Evolutionary conservation across 2,329 filamentous ascomycete species (phyloP), one percentile per base, ranked within the genome.

Genomic region (Penicillium sclerotiorum): DNA sequence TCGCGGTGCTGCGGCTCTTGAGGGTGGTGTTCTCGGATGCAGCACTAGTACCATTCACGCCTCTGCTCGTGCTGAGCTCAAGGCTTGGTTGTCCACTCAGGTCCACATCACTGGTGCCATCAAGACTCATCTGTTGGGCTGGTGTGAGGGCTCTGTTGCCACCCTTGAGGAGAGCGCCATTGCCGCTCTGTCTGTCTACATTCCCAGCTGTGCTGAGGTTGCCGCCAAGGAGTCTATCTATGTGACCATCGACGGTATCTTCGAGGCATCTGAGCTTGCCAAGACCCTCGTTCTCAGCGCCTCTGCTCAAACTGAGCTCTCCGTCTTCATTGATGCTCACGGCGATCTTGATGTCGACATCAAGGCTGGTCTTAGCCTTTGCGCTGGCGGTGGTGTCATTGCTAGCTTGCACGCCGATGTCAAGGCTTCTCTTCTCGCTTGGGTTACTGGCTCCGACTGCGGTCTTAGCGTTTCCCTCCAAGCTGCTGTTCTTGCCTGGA

Each of bases 161-260:
- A 60, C 55, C 21, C 53, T 68, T 35, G 59, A 57, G 18, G 49
- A 60, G 17, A 61, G 69, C 18, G 55, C 65, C 30, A 53, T 60
- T 28, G 67, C 69, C 45, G 63, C 61, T 35, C 57, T 72, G 18
- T 53, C 65, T n/a, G 53, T 70, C 39, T 69, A 67, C 55, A 59
- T 69, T 44, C 69, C 69, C 37, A 57, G 56, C 18, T 65, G 59
- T 41, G 63, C 67, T 30, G 59, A 64, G 20, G 60, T 70, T 39
- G 68, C 69, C 42, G 68, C 69, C 42, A 61, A 70, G 60, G 67
- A 63, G 33, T 61, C 64, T n/a, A 60, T 72, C 43, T 64, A 60
- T 44, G 68, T 71, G 35, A 69, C 62, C 36, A 27, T 71, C 17
- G 67, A 71, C 13, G 69, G 69, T 65, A 69, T 72, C 50, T 64